Base-by-base conservation (phyloP, 305 asterid genomes). In the Stenogyne calaminthoides region DNA sequence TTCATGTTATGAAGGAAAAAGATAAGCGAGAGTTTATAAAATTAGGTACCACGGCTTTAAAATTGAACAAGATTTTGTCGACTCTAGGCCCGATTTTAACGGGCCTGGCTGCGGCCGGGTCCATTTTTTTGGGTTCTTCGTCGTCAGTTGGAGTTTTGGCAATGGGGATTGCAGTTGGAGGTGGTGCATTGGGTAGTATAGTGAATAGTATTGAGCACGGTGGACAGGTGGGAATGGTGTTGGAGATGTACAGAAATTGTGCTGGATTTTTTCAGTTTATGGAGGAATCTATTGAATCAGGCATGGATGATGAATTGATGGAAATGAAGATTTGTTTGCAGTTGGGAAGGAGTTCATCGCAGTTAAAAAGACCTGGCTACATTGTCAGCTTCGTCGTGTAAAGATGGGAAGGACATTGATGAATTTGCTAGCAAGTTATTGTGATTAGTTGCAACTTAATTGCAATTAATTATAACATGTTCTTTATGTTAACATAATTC, bases 241-340 rank as follows among this genome's bases (percentile, higher is more conserved):
- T 83, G 2, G 85, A 83, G 64, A 83, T 75, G 85, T 83, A 83
- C 52, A 78, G 85, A 25, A 64, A 68, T 47, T 64, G 72, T 69
- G 82, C 85, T 34, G 87, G 87, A 12, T 80, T 75, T 64, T 80
- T 57, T 65, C 72, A 61, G 62, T 59, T 73, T 11, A 62, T 80
- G 83, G 87, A 71, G 77, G 85, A 82, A 25, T 70, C 83, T 11
- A 83, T 76, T 16, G 73, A 49, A 63, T 68, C 71, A 25, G 27
- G 73, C 72, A 56, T 60, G 16, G 84, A 80, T 59, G 91, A 76
- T 9, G 83, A 84, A 65, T 29, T 84, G 44, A 61, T 84, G 57
- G 84, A 84, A 22, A 80, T 84, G 87, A 84, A 84, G 81, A 74
- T 82, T 22, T 78, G 80, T n/a, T 70, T 84, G 40, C 78, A 80